Conservation (phyloP, 2,329 filamentous ascomycete species). For the Fusarium sp. region DNA sequence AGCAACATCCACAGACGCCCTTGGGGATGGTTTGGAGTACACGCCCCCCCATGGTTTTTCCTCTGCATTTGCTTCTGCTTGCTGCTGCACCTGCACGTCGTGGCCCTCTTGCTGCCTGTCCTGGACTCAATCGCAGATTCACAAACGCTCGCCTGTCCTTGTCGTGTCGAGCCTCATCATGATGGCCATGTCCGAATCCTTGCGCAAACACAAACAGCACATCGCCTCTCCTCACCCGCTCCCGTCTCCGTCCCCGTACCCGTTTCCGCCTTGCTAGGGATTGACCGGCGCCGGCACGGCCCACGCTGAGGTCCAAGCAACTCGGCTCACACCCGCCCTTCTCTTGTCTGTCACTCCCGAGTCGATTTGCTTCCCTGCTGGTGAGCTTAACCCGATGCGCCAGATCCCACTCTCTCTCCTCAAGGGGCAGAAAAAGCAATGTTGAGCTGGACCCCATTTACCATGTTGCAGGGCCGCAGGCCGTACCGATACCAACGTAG, state of each 20-base stretch:
- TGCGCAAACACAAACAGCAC: slow-evolving; percentile 24
- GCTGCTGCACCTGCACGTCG: neutral
- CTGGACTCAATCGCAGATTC: slow-evolving; percentile 11
- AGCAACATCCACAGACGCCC: slow-evolving; percentile 18
- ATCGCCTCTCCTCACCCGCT: slow-evolving; percentile 38
- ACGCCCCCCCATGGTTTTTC: slow-evolving; percentile 25
- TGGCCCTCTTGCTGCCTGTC: neutral
- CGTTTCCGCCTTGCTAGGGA: slow-evolving; percentile 26
- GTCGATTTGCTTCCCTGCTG: slow-evolving; percentile 19
- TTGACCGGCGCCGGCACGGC: slow-evolving; percentile 41
- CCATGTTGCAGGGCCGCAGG: slow-evolving; percentile 30
- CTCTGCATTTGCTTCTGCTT: slow-evolving; percentile 6
- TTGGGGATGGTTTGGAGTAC: slow-evolving; percentile 3
- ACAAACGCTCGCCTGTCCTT: slow-evolving; percentile 12
- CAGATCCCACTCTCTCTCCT: slow-evolving; percentile 41
- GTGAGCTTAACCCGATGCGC: slow-evolving; percentile 41
- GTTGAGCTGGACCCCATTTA: slow-evolving; percentile 34
- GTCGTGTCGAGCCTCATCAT: slow-evolving; percentile 3
- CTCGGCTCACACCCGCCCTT: slow-evolving; percentile 31
- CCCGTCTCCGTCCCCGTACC: slow-evolving; percentile 26
- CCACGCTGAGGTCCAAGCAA: slow-evolving; percentile 32
- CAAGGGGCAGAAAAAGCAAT: slow-evolving; percentile 44
- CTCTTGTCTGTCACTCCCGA: slow-evolving; percentile 26
- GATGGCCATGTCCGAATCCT: slow-evolving; percentile 7
- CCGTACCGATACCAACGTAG: slow-evolving; percentile 15